phyloP scores from a whole-genome alignment of 2,329 filamentous ascomycete genomes.

The Aspergillus vadensis region DNA sequence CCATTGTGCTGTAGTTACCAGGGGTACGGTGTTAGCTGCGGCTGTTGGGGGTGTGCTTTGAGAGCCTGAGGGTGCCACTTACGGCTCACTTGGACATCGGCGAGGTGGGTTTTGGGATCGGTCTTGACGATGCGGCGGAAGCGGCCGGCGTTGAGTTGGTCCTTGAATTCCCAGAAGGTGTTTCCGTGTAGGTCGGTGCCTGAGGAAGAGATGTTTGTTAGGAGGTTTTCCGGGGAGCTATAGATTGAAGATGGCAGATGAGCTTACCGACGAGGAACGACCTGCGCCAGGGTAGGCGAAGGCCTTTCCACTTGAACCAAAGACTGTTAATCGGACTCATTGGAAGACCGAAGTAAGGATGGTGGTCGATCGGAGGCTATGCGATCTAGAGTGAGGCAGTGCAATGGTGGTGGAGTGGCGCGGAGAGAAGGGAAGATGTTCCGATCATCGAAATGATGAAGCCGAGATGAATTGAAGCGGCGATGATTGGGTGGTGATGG shows the following conservation, averaged over 20 bases:
- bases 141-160: constrained; percentile 55
- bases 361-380: not conserved
- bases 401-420: not conserved
- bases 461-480: not conserved
- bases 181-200: constrained; percentile 65
- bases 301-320: constrained; percentile 65
- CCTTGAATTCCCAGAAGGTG: constrained; percentile 69
- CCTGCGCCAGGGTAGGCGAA: constrained; percentile 63
- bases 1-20: constrained; percentile 58
- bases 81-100: constrained; percentile 64
- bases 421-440: not conserved
- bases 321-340: constrained; percentile 50
- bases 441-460: not conserved
- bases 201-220: constrained; percentile 28
- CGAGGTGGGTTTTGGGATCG: constrained; percentile 54
- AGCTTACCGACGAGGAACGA: constrained; percentile 58
- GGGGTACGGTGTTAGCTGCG: not conserved
- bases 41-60: not conserved
- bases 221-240: not conserved
- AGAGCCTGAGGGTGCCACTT: constrained; percentile 22
- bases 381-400: not conserved
- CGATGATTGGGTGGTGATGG: not conserved
- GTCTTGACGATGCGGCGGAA: constrained; percentile 62
- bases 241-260: not conserved
- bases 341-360: constrained; percentile 17